Evolutionary conservation across 345 rosid species (phyloP).

Genomic region (Eucalyptus pauciflora): DNA sequence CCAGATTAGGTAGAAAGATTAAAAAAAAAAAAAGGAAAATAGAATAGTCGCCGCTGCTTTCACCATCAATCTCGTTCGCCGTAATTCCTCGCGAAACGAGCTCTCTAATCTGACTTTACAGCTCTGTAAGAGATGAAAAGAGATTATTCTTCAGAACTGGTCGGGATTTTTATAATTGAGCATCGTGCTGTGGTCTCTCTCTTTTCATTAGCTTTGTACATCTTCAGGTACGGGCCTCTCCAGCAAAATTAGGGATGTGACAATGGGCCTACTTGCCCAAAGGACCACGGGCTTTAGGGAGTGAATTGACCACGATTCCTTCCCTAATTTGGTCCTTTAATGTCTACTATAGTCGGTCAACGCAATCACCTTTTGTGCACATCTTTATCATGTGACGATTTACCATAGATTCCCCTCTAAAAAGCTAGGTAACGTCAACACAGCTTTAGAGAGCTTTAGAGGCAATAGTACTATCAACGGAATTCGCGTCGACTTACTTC

Average conservation of each 20-base stretch:
- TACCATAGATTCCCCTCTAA: not conserved
- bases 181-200: not conserved
- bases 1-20: not conserved
- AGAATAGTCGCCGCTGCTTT: not conserved
- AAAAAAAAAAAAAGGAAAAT: not conserved
- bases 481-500: fast-evolving
- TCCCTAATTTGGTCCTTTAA: not conserved
- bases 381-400: not conserved
- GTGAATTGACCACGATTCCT: not conserved
- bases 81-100: not conserved
- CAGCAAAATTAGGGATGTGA: not conserved
- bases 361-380: not conserved
- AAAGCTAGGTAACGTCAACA: not conserved
- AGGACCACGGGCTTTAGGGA: not conserved
- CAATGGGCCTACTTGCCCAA: not conserved
- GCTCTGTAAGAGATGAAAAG: not conserved
- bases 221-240: not conserved
- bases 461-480: not conserved
- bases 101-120: not conserved
- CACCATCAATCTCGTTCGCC: not conserved
- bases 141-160: not conserved
- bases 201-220: not conserved
- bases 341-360: not conserved
- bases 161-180: not conserved
- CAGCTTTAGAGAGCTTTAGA: not conserved